phyloP scores from a whole-genome alignment of 257 asterid genomes.

The Primulina huaijiensis region DNA sequence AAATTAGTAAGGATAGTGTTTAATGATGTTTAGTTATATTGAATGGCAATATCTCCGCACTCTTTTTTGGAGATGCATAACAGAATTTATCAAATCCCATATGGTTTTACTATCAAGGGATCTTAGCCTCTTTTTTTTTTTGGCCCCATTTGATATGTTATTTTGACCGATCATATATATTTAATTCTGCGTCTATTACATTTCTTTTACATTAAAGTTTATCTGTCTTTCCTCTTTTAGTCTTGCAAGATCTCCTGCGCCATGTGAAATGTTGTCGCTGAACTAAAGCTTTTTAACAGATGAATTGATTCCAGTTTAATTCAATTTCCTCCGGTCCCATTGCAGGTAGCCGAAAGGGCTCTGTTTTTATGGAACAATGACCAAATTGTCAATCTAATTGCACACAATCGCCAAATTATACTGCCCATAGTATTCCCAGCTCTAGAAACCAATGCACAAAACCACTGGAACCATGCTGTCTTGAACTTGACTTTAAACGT shows the following conservation, averaged over 20 bases:
- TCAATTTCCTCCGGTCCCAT: neutral
- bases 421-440: slow-evolving; percentile 80
- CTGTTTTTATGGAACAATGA: slow-evolving; percentile 82
- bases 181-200: no score
- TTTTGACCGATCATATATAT: neutral
- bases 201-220: neutral
- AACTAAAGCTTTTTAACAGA: neutral
- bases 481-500: slow-evolving; percentile 66
- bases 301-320: neutral
- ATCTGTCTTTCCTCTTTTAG: neutral
- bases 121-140: neutral
- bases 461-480: slow-evolving; percentile 84
- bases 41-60: neutral
- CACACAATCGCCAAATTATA: slow-evolving; percentile 63
- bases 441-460: slow-evolving; percentile 56
- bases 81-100: neutral
- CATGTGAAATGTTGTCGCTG: neutral
- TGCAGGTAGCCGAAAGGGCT: slow-evolving; percentile 91
- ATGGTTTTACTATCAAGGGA: neutral
- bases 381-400: slow-evolving; percentile 59
- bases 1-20: neutral
- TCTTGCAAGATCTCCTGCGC: neutral
- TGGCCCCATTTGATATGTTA: neutral
- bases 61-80: neutral
- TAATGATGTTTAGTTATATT: neutral